Evolutionary conservation across 2,329 filamentous ascomycete species (phyloP), one percentile per base, ranked within the genome.

Genomic region (Chalara sp.): DNA sequence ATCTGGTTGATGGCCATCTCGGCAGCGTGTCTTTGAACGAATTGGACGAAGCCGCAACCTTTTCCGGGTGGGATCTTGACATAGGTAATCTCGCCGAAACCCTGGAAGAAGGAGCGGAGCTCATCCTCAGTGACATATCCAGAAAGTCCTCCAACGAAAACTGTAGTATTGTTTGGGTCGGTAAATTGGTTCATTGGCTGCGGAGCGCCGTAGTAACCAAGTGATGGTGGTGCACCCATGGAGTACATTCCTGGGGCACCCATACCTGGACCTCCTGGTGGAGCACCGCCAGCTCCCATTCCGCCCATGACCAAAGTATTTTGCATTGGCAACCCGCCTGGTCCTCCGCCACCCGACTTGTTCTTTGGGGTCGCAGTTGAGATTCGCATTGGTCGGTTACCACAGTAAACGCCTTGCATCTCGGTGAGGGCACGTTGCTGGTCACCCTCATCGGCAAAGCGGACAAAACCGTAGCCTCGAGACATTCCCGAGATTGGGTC

Each of bases 1-100:
- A 99, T 99, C 74, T 99, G 93, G 75, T 99, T 99, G 80, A 99
- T 99, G 61, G 93, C 93, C 93, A 99, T 99, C 76, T 99, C 93
- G 11, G 93, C 93, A 48, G 93, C 93, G 66, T 99, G 93, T 60
- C 93, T 90, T 75, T 99, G 93, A 51, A 99, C 93, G 63, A 99
- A 99, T 72, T 99, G 93, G 53, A 99, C 93, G 67, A 99, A 99
- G 52, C 93, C 93, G 66, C 93, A 99, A 61, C 93, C 93, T 81
- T 99, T 99, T 74, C 93, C 93, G 58, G 93, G 92, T 49, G 93
- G 93, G 53, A 99, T 99, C 84, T 99, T 99, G 76, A 99, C 93
- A 70, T 99, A 99, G 63, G 93, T 99, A 67, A 99, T 99, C 70
- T 99, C 93, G 54, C 93, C 93, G 58, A 99, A 99, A 62, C 93